Conservation (phyloP, 345 rosid species). For the Eucalyptus erythrocorys region DNA sequence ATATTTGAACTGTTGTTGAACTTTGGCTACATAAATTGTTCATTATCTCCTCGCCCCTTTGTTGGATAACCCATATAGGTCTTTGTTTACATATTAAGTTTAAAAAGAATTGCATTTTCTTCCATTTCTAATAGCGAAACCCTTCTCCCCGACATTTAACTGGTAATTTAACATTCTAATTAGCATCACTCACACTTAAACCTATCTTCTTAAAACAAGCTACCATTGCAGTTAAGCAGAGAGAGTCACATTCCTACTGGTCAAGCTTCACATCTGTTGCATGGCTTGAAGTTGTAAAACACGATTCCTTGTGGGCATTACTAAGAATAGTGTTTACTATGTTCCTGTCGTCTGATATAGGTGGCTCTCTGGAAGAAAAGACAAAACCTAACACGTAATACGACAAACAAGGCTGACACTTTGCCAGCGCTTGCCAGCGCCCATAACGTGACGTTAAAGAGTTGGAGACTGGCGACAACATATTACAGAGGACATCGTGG, state of each 20-base stretch:
- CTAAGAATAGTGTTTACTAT: background rate
- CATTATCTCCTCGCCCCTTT: background rate
- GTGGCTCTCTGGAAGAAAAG: background rate
- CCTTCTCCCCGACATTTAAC: background rate
- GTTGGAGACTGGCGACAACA: background rate
- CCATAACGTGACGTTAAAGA: background rate
- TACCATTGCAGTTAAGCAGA: background rate
- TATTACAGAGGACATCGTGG: background rate
- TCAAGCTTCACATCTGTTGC: background rate
- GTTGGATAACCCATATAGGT: background rate
- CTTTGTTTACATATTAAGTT: background rate
- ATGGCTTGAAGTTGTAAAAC: background rate
- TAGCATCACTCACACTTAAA: background rate
- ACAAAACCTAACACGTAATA: background rate
- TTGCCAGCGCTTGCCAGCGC: background rate
- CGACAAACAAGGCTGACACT: background rate
- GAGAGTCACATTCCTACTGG: background rate
- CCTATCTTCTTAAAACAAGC: background rate
- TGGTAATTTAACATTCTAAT: background rate
- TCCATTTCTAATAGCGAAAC: background rate
- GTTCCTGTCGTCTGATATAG: background rate
- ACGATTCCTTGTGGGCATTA: background rate
- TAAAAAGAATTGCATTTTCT: background rate
- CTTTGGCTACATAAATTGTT: background rate
- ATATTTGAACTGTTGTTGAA: background rate